A percentile compares a stretch with the other conserved stretches of the same genome.
phyloP scores from a whole-genome alignment of 2,329 filamentous ascomycete genomes.

The Microdochium trichocladiopsis region DNA sequence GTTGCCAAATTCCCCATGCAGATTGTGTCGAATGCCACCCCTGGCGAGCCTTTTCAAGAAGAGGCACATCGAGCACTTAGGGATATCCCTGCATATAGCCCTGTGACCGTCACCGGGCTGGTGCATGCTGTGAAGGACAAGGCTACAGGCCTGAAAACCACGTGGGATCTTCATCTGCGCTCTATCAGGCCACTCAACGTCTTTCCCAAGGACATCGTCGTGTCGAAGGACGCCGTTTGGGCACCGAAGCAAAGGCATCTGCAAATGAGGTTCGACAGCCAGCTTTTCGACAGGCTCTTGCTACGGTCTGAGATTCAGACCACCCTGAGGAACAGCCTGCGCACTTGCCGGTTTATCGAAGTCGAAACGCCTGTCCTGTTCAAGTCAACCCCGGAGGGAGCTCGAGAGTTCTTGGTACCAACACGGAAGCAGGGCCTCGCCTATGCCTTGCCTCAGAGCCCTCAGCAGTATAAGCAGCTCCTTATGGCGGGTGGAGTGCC shows the following conservation, averaged over 20 bases:
- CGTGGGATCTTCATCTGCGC: conserved; percentile 53
- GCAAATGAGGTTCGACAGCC: conserved; percentile 69
- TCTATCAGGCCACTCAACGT: conserved; percentile 62
- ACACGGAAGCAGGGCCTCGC: conserved; percentile 69
- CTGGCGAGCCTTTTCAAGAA: conserved; percentile 25
- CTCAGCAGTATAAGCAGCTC: conserved; percentile 97
- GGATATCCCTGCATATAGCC: conserved; percentile 40
- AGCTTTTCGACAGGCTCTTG: conserved; percentile 59
- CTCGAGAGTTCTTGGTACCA: conserved; percentile 88
- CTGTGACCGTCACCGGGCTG: conserved; percentile 41
- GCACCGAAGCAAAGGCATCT: conserved; percentile 71
- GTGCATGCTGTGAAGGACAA: conserved; percentile 4
- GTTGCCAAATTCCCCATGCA: conserved; percentile 21
- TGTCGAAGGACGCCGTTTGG: conserved; percentile 68
- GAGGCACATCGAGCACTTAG: conserved; percentile 32
- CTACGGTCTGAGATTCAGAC: conserved; percentile 56
- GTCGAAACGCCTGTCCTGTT: conserved; percentile 92
- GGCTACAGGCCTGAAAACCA: not conserved
- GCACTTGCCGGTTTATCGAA: conserved; percentile 53
- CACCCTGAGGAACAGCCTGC: conserved; percentile 25
- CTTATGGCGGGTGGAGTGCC: conserved; percentile 84
- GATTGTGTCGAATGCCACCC: conserved; percentile 37
- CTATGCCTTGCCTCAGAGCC: conserved; percentile 91
- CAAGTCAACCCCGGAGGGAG: conserved; percentile 95
- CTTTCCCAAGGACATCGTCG: conserved; percentile 69